These are phyloP conservation scores for Penicillium sp. DNA, from an alignment of 2,329 filamentous ascomycete species.

Conservation along the genomic window DNA sequence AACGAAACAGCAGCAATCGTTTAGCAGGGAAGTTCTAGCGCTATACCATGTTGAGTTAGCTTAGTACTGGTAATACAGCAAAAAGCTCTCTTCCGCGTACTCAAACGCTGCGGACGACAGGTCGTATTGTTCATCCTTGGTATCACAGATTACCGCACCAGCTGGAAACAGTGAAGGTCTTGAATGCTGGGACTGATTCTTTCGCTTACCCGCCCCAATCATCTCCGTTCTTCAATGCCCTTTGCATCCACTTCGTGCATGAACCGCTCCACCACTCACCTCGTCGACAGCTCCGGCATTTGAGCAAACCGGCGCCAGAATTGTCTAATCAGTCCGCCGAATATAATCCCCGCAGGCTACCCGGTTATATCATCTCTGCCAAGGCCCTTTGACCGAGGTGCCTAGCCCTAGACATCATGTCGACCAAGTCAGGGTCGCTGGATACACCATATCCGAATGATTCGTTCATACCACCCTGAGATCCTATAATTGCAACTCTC, in stretches of 20 bases:
- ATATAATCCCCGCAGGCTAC: neutral
- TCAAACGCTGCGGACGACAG: neutral
- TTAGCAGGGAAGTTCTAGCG: neutral
- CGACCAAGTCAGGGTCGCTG: neutral
- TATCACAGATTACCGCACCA: neutral
- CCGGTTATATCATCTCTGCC: conserved; percentile 1
- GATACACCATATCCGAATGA: conserved; percentile 5
- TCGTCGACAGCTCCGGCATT: neutral
- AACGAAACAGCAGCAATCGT: neutral
- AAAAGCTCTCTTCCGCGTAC: neutral
- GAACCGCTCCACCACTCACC: neutral
- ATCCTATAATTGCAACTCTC: neutral
- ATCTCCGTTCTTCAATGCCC: neutral
- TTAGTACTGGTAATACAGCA: neutral
- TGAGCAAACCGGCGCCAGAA: neutral
- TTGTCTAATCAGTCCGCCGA: neutral
- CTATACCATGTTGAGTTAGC: neutral
- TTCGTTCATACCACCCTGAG: neutral
- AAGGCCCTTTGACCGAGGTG: neutral
- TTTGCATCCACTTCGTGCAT: no score
- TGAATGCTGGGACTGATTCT: neutral
- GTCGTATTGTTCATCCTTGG: neutral
- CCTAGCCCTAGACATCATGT: neutral
- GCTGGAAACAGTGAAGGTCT: no score
- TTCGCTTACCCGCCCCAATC: conserved; percentile 16